Evolutionary conservation across 2,329 filamentous ascomycete genomes (phyloP).

Genomic region (Ceratocystis alfenasii): DNA sequence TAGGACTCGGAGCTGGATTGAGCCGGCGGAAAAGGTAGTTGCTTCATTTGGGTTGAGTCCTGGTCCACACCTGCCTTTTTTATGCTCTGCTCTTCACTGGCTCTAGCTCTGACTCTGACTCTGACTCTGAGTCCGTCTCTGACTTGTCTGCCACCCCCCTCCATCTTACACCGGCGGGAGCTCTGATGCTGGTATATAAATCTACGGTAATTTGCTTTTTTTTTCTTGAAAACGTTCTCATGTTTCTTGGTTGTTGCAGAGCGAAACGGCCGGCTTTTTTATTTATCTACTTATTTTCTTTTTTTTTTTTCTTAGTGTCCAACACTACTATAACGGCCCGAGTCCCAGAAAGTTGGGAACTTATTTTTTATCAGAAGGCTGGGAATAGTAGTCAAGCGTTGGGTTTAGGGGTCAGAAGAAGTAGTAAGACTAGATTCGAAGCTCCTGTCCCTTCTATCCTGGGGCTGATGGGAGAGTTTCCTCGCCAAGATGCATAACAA

Average conservation of each 20-base stretch:
- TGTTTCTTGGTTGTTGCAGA: neutral
- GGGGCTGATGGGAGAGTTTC: neutral
- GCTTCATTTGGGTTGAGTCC: neutral
- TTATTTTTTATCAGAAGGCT: conserved; percentile 10
- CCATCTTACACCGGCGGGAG: neutral
- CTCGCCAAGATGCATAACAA: neutral
- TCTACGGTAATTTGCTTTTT: neutral
- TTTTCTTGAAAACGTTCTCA: neutral
- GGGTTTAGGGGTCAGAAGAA: neutral
- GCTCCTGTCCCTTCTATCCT: neutral
- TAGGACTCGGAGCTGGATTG: neutral
- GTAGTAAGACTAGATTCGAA: neutral
- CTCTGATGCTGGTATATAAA: neutral
- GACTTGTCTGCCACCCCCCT: neutral
- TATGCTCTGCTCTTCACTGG: neutral
- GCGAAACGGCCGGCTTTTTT: neutral
- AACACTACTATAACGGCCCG: conserved; percentile 5
- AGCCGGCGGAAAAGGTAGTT: neutral
- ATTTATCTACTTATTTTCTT: neutral
- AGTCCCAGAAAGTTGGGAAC: conserved; percentile 5
- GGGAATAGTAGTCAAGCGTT: neutral
- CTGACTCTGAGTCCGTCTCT: neutral
- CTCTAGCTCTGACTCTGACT: neutral
- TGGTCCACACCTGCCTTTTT: neutral
- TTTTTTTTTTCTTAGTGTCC: neutral